Conservation (phyloP, 2,329 filamentous ascomycete genomes). For the Fusarium miscanthi region DNA sequence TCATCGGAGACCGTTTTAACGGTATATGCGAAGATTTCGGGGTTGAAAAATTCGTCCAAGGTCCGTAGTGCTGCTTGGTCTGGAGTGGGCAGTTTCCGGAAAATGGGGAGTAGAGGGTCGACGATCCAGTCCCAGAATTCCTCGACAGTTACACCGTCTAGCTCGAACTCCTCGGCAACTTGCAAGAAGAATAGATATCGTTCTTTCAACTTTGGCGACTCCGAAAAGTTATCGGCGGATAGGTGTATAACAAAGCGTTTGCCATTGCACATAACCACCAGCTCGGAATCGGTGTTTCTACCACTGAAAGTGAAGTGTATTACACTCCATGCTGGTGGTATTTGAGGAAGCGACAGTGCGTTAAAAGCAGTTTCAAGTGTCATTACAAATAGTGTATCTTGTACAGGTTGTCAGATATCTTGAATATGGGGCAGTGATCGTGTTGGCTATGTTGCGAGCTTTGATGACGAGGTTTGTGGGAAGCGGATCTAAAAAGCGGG, state of each 20-base stretch:
- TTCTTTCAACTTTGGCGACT: not conserved
- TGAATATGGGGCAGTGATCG: fast-evolving
- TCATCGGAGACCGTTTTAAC: fast-evolving
- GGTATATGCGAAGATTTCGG: fast-evolving
- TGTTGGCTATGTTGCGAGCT: not conserved
- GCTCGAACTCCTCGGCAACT: not conserved
- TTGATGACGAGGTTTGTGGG: not conserved
- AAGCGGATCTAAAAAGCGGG: too few relatives aligned
- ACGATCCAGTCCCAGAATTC: not conserved
- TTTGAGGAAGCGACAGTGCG: fast-evolving
- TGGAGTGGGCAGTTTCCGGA: too few relatives aligned
- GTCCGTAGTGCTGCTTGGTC: fast-evolving
- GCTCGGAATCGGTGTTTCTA: not conserved
- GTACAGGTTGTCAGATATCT: fast-evolving
- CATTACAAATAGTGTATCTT: fast-evolving
- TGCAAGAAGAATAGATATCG: not conserved
- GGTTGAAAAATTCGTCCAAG: not conserved
- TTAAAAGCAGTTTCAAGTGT: fast-evolving
- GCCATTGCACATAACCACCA: not conserved
- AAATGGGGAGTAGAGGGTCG: not conserved
- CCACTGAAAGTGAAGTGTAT: not conserved
- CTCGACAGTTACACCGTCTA: not conserved
- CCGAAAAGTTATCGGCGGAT: fast-evolving
- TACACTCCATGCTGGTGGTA: fast-evolving
- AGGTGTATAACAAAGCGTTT: not conserved